These are phyloP conservation scores for Acer campestre DNA, from an alignment of 345 rosid species.

Conservation along the genomic window DNA sequence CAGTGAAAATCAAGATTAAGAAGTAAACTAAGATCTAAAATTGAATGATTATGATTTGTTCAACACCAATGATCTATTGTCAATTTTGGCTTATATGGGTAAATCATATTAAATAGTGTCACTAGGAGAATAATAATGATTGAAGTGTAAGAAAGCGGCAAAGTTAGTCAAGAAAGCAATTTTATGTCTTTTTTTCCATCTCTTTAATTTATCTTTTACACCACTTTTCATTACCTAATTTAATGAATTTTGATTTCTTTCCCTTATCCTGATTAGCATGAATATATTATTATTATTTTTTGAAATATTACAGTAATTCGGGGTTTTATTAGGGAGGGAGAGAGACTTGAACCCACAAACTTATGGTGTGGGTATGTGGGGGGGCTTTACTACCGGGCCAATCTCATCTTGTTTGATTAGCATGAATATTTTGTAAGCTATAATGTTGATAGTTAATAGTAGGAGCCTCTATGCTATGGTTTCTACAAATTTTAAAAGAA, in stretches of 20 bases:
- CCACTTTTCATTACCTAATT: background rate
- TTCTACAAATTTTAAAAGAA: too few species aligned
- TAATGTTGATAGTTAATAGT: too few species aligned
- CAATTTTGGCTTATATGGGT: background rate
- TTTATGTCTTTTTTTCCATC: background rate
- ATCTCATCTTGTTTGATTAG: background rate
- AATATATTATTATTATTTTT: too few species aligned
- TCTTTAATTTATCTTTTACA: background rate
- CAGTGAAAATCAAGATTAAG: too few species aligned
- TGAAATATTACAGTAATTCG: too few species aligned
- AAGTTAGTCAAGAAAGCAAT: conserved; percentile 2
- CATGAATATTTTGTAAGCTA: background rate
- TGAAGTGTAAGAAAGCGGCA: background rate
- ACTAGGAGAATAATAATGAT: background rate
- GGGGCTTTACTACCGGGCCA: too few species aligned
- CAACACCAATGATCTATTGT: background rate
- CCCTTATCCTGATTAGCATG: background rate
- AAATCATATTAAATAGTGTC: background rate
- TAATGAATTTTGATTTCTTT: background rate
- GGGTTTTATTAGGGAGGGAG: too few species aligned
- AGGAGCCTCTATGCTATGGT: too few species aligned
- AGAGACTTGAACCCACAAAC: too few species aligned
- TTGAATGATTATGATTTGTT: too few species aligned
- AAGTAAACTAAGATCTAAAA: too few species aligned
- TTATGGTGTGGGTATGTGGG: too few species aligned